Evolutionary conservation across 2,329 filamentous ascomycete species (phyloP).

Genomic region (Acephala macrosclerotiorum): DNA sequence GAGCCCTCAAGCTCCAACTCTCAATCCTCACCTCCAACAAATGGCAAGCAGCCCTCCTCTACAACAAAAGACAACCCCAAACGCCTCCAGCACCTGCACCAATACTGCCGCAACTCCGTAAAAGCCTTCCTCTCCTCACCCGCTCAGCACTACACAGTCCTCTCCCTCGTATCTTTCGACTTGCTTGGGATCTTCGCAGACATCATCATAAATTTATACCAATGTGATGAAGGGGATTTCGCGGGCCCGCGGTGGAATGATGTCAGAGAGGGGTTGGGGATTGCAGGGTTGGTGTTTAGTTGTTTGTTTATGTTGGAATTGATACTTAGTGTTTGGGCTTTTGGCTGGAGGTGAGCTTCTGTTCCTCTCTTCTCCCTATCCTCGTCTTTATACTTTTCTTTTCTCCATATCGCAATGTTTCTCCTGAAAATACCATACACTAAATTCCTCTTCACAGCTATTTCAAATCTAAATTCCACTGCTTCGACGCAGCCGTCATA

Average conservation of each 20-base stretch:
- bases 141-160: slow-evolving; percentile 56
- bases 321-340: slow-evolving; percentile 64
- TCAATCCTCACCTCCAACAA: slow-evolving; percentile 3
- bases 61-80: slow-evolving; percentile 1
- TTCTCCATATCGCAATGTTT: too few relatives aligned
- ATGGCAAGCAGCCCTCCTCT: background rate
- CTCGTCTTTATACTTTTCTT: background rate
- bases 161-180: slow-evolving; percentile 57
- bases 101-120: slow-evolving; percentile 25
- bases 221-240: slow-evolving; percentile 49
- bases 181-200: slow-evolving; percentile 60
- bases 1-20: slow-evolving; percentile 5
- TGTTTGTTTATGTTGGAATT: slow-evolving; percentile 71
- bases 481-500: slow-evolving; percentile 70
- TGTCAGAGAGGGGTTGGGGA: slow-evolving; percentile 53
- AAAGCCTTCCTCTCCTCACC: slow-evolving; percentile 50
- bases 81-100: slow-evolving; percentile 20
- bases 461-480: slow-evolving; percentile 65
- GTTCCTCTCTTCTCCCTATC: background rate
- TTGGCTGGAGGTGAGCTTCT: slow-evolving; percentile 64
- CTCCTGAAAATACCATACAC: too few relatives aligned
- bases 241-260: slow-evolving; percentile 43
- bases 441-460: too few relatives aligned
- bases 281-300: slow-evolving; percentile 65
- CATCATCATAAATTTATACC: slow-evolving; percentile 56